Evolutionary conservation across 192 early-diverging fungal species (phyloP), one percentile per base, ranked within the genome.

Genomic region (Dimargaris cristalligena): DNA sequence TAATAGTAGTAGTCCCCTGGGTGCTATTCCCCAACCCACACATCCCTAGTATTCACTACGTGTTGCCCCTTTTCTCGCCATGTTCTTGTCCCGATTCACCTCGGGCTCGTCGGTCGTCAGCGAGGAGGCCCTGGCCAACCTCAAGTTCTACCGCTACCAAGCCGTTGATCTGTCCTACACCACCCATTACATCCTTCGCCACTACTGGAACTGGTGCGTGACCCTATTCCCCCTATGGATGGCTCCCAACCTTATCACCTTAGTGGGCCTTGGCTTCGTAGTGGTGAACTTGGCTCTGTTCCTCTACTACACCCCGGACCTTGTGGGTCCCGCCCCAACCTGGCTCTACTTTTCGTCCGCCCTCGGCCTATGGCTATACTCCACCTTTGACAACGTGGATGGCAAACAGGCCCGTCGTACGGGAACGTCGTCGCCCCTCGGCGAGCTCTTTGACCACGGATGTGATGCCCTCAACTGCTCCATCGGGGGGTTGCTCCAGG

Each of bases 131-230:
- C 78, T 88, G 45, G 70, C 74, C 62, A 83, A 85, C 73, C 70
- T 91, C 66, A 77, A 76, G 62, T 71, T 79, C 54, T 91, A 91
- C 81, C 80, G 77, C 65, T 91, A 91, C 68, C 71, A 74, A 28
- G 75, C 84, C 16, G 75, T 87, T 31, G 89, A 91, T 71, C 82
- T 89, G 78, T 91, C 89, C 18, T 82, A 80, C 38, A 67, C 89
- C 28, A 81, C 88, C 33, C 80, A 85, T 55, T 89, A 91, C 65
- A 71, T 94, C 30, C 74, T 92, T 28, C 74, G 69, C 29, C 89
- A 83, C 63, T 94, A 92, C 69, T 94, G 92, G 91, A 87, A 87
- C 65, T 87, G 84, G 79, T 81, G 83, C 20, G 84, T 91, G 31
- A 84, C 81, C 13, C 67, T 90, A 48, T 91, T 94, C 67, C 92